phyloP scores from a whole-genome alignment of 2,329 filamentous ascomycete species.

The Rhexocercosporidium sp. region DNA sequence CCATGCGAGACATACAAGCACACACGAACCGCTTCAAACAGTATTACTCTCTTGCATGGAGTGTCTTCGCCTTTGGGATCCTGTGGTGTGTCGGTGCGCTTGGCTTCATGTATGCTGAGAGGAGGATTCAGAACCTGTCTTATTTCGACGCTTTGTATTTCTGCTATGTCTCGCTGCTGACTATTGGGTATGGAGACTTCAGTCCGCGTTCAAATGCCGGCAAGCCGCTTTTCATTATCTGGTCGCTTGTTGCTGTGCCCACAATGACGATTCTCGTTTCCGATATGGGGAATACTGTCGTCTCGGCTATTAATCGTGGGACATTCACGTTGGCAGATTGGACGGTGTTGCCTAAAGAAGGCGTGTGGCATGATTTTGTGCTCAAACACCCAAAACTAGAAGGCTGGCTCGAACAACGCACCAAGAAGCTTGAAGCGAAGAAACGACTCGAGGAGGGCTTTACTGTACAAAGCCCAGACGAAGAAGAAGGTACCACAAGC shows the following conservation, averaged over 20 bases:
- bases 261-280: slow-evolving; percentile 72
- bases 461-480: slow-evolving; percentile 41
- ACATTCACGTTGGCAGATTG: slow-evolving; percentile 67
- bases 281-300: slow-evolving; percentile 68
- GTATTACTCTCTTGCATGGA: slow-evolving; percentile 64
- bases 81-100: slow-evolving; percentile 71
- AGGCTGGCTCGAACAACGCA: slow-evolving; percentile 44
- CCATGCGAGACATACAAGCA: slow-evolving; percentile 66
- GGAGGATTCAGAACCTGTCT: slow-evolving; percentile 54
- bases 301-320: slow-evolving; percentile 65
- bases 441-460: slow-evolving; percentile 47
- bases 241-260: slow-evolving; percentile 71
- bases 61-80: slow-evolving; percentile 61
- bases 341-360: slow-evolving; percentile 67
- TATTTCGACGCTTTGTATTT: slow-evolving; percentile 74
- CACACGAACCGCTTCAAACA: slow-evolving; percentile 64
- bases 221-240: slow-evolving; percentile 73
- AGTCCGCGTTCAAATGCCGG: slow-evolving; percentile 68
- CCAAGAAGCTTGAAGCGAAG: slow-evolving; percentile 47
- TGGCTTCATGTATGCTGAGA: slow-evolving; percentile 67
- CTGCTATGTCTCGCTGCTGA: slow-evolving; percentile 70
- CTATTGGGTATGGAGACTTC: slow-evolving; percentile 73
- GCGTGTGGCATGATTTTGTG: slow-evolving; percentile 57
- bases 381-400: slow-evolving; percentile 51
- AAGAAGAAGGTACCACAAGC: slow-evolving; percentile 28